Evolutionary conservation across 2,329 filamentous ascomycete genomes (phyloP), one percentile per base, ranked within the genome.

Genomic region (Stagonosporopsis tanaceti): DNA sequence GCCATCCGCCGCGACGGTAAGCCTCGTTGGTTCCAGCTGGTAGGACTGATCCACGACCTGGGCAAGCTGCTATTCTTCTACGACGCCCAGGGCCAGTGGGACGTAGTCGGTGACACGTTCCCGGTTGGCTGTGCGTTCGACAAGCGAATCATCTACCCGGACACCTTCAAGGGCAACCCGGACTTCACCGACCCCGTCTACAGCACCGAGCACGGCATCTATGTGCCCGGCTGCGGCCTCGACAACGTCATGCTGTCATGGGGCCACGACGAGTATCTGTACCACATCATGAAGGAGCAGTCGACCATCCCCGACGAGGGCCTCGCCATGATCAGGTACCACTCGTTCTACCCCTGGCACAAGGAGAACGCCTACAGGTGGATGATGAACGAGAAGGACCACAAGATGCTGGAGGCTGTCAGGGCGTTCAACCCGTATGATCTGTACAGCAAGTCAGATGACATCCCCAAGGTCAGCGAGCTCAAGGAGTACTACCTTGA

Each of bases 271-370:
- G 91, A 94, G 80, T 93, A 93, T 77, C 82, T 94, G 44, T 97
- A 96, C 81, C 88, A 92, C 70, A 88, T 96, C 60, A 87, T 91
- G 78, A 93, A 92, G 81, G 89, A 90, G 62, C 92, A 96, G 81
- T 89, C 85, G 46, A 89, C 81, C 0, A 83, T 97, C 40, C 93
- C 93, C 0, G 83, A 85, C 44, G 92, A 96, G 83, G 90, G 89
- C 0, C 84, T 97, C 11, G 93, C 92, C 59, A 96, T 97, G 91
- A 95, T 97, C 75, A 84, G 93, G 53, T 96, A 96, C 79, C 93
- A 97, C 79, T 92, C 88, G 6, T 96, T 96, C 79, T 97, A 97
- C 78, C 89, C 93, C 15, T 97, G 92, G 93, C 93, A 96, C 79
- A 86, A 84, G 60, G 88, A 89, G 75, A 89, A 89, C 52, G 92